Conservation (phyloP, 202 grass and related monocot genomes). For the Setaria italica region DNA sequence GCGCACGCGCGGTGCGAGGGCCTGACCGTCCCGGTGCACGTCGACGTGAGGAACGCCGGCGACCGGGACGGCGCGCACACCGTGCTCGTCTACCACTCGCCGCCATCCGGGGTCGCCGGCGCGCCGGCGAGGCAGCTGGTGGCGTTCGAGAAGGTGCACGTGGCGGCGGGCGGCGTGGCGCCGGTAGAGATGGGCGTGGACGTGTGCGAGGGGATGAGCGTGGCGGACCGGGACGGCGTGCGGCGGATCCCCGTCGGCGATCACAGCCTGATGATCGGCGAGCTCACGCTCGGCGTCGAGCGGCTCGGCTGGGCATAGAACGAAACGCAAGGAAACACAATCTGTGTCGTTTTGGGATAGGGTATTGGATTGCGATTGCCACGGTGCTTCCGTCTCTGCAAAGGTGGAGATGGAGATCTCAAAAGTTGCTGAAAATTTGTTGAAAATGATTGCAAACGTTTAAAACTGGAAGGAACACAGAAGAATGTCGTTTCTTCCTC, state of each 20-base stretch:
- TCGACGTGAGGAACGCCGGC: slow-evolving; percentile 63
- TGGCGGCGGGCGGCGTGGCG: slow-evolving; percentile 49
- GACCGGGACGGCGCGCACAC: slow-evolving; percentile 72
- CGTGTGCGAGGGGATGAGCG: slow-evolving; percentile 66
- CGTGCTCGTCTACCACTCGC: slow-evolving; percentile 64
- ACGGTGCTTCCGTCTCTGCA: slow-evolving; percentile 40
- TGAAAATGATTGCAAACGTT: slow-evolving; percentile 22
- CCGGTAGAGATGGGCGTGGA: slow-evolving; percentile 64
- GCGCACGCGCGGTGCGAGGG: slow-evolving; percentile 61
- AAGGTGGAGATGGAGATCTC: slow-evolving; percentile 49
- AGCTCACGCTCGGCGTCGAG: slow-evolving; percentile 55
- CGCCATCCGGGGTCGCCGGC: slow-evolving; percentile 26
- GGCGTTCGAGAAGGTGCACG: slow-evolving; percentile 86
- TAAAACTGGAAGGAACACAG: slow-evolving; percentile 35
- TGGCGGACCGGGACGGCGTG: slow-evolving; percentile 60
- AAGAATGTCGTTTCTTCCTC: slow-evolving; percentile 36
- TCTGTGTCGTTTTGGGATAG: not conserved
- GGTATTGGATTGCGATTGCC: slow-evolving; percentile 21
- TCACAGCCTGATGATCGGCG: slow-evolving; percentile 69
- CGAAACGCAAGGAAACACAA: slow-evolving; percentile 3
- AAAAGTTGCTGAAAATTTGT: slow-evolving; percentile 33
- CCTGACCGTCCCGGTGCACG: slow-evolving; percentile 59
- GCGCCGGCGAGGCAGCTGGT: slow-evolving; percentile 63
- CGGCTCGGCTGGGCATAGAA: slow-evolving; percentile 40
- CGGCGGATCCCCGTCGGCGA: slow-evolving; percentile 79